Base-by-base conservation (phyloP, 225 moss, liverwort and hornwort species). In the Climacium dendroides region DNA sequence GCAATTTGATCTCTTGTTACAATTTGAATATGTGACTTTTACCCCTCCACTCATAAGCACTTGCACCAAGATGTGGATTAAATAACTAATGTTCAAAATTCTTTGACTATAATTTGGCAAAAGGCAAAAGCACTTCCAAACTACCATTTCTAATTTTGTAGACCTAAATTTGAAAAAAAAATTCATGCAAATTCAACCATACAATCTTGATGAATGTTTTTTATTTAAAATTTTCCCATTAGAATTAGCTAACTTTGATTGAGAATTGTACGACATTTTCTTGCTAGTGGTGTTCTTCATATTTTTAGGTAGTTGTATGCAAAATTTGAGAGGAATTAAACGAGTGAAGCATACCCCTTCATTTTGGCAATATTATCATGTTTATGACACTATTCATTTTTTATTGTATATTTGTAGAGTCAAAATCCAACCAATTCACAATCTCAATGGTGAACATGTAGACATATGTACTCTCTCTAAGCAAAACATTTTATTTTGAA, bases 151-250 rank as follows among this genome's bases (percentile, higher is more conserved):
- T 29, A 18, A 11, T 72, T 28, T 11, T 45, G 11, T 72, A 45
- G 4, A 23, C 6, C 41, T 39, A 69, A 69, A 39, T 67, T 23
- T n/a, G 6, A 23, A 13, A 67, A 13, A 62, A 7, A 67, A 23
- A 69, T 63, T 63, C 34, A 1, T 1, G 1, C 9, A 34, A 34
- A 4, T 43, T 72, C 28, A 10, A 28, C 5, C 3, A 39, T 39
- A 39, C 4, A 69, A 39, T 39, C 41, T 39, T 25, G 25, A 70
- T 7, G 6, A 71, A 70, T 37, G 2, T 12, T 26, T 26, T 16
- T 28, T 26, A 25, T 28, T 16, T 0, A 15, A 25, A 70, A 15
- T 16, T 2, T 26, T 1, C 6, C 9, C 0, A 5, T 0, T 26
- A 41, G 3, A 2, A 71, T 41, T 0, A 15, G 3, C 2, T 0